Evolutionary conservation across 129 eudicot genomes (phyloP).

Genomic region (Lactuca sativa): DNA sequence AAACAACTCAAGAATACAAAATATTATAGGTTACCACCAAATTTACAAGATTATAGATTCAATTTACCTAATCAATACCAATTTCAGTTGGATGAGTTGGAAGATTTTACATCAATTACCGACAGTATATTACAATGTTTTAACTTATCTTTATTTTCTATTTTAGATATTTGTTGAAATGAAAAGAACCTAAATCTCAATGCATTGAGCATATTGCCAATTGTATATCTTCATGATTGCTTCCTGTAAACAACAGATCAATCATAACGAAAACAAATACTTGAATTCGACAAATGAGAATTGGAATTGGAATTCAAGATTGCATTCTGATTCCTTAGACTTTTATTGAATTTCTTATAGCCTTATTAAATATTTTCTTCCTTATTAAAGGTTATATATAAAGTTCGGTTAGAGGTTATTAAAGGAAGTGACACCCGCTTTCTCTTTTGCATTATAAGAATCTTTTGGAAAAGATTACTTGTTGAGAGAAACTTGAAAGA

Average conservation of each 20-base stretch:
- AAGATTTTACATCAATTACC: slow-evolving; percentile 2
- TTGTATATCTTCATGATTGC: slow-evolving; percentile 67
- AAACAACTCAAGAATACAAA: too few relatives aligned
- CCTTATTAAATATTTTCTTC: background rate
- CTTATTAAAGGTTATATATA: slow-evolving; percentile 68
- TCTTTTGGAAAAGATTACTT: slow-evolving; percentile 70
- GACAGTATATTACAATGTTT: too few relatives aligned
- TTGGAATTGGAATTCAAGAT: too few relatives aligned
- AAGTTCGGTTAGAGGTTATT: slow-evolving; percentile 82
- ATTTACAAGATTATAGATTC: too few relatives aligned
- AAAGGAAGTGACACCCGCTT: slow-evolving; percentile 88
- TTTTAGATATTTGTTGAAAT: slow-evolving; percentile 36
- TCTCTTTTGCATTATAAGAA: slow-evolving; percentile 80
- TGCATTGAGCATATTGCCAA: slow-evolving; percentile 75
- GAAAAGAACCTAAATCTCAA: slow-evolving; percentile 85
- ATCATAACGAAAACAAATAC: too few relatives aligned
- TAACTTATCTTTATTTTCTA: too few relatives aligned
- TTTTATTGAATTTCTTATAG: background rate
- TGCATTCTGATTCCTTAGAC: too few relatives aligned
- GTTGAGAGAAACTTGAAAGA: slow-evolving; percentile 78
- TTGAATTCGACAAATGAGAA: too few relatives aligned
- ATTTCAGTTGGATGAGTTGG: background rate
- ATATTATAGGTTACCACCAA: too few relatives aligned
- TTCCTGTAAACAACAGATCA: slow-evolving; percentile 46
- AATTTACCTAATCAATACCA: background rate